Evolutionary conservation across 1,284 basidiomycete species (phyloP), one percentile per base, ranked within the genome.

Genomic region (Rhodotorula sp.): DNA sequence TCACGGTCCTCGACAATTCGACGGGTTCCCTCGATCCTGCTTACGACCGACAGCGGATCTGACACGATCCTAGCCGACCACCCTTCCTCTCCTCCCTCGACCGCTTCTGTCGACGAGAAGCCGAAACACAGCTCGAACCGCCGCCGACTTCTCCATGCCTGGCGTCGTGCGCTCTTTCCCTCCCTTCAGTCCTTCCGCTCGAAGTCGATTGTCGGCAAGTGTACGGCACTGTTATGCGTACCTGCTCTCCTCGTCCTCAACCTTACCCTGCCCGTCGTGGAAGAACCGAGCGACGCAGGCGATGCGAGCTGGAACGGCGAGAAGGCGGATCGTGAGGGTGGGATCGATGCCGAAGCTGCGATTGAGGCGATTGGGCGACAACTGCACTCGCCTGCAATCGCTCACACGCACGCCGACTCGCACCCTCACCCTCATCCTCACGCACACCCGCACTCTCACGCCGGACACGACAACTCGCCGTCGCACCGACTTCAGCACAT

Each of bases 171-270:
- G 2, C 83, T 98, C 20, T 96, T 96, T 81, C 94, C 95, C 0
- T 92, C 94, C 0, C 81, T 99, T 9, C 87, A 90, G 69, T 84
- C 87, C 67, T 89, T 96, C 79, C 76, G 82, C 37, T 82, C 84
- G 57, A 94, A 95, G 80, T 88, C 88, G 16, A 76, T 87, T 64
- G 74, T 90, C 11, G 90, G 89, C 7, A 87, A 87, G 80, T 81
- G 90, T 26, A 88, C 91, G 0, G 87, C 89, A 0, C 76, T 96
- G 22, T 85, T 94, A 65, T 92, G 92, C 11, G 87, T 88, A 0
- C 95, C 95, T 0, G 92, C 94, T 0, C 87, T 98, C 10, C 82
- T 96, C 78, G 83, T 85, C 18, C 83, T 99, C 62, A 97, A 94
- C 0, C 77, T 97, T 24, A 98, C 95, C 0, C 83, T 97, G 10